These are phyloP conservation scores for Stephania yunnanensis DNA, from an alignment of 164 flowering plant species.

Conservation along the genomic window DNA sequence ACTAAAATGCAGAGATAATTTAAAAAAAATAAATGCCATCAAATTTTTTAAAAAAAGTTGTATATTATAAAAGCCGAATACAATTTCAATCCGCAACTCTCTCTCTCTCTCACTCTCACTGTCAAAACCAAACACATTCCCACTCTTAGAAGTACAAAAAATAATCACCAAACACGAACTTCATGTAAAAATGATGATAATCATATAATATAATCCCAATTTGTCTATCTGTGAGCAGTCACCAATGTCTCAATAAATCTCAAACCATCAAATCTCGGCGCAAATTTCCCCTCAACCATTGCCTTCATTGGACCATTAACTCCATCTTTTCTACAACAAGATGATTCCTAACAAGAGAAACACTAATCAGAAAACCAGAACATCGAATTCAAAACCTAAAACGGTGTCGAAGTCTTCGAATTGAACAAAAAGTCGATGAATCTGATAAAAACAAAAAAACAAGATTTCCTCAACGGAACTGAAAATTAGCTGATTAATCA, in stretches of 20 bases:
- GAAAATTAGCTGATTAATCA: neutral
- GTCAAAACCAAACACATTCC: neutral
- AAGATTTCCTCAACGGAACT: neutral
- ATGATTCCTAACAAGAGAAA: neutral
- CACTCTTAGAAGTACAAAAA: neutral
- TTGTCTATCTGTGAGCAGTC: conserved; percentile 41
- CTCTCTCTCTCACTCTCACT: neutral
- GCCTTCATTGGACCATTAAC: neutral
- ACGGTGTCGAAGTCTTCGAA: neutral
- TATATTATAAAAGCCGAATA: neutral
- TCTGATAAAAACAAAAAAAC: too few relatives aligned
- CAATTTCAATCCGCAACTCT: neutral
- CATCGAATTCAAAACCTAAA: neutral
- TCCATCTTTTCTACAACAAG: neutral
- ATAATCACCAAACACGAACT: too few relatives aligned
- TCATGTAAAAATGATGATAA: neutral
- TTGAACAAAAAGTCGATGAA: too few relatives aligned
- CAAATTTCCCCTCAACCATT: conserved; percentile 15
- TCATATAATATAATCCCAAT: neutral
- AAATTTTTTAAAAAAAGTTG: too few relatives aligned
- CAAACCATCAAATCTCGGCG: conserved; percentile 42
- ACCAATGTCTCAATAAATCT: conserved; percentile 46
- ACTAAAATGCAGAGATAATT: too few relatives aligned
- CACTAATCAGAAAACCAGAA: too few relatives aligned
- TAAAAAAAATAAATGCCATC: too few relatives aligned